Conservation (phyloP, 306 rosid species). For the Fragaria vesca region DNA sequence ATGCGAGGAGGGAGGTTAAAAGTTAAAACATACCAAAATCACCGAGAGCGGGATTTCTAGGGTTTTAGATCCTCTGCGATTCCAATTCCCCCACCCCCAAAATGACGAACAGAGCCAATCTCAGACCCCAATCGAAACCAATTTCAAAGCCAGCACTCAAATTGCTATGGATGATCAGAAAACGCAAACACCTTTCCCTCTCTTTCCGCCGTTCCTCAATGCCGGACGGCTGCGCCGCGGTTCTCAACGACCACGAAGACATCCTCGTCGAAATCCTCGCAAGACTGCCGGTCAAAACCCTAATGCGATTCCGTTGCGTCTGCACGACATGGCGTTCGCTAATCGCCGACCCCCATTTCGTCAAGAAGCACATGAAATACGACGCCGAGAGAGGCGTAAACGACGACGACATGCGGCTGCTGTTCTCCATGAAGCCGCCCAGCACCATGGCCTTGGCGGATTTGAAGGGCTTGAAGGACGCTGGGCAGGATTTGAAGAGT, state of each 20-base stretch:
- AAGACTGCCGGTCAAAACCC: not conserved
- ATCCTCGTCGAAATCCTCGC: conserved; percentile 5
- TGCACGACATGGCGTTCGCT: conserved; percentile 9
- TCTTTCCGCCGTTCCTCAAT: not conserved
- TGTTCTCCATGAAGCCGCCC: not conserved
- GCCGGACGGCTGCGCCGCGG: not conserved
- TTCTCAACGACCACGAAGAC: not conserved
- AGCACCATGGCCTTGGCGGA: not conserved
- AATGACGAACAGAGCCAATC: not conserved
- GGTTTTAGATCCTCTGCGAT: not conserved
- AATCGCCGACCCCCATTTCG: conserved; percentile 3
- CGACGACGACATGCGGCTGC: not conserved
- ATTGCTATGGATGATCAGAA: not conserved
- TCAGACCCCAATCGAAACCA: not conserved
- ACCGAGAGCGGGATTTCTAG: not conserved
- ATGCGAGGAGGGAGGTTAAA: not conserved
- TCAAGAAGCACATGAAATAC: conserved; percentile 5
- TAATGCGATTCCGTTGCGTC: conserved; percentile 8
- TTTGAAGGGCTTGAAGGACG: not conserved
- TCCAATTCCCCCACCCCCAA: not conserved
- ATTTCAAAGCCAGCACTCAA: not conserved
- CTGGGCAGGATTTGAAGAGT: not conserved
- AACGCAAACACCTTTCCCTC: not conserved
- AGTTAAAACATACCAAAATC: not conserved
- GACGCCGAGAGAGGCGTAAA: not conserved